Conservation (phyloP, 352 stramenopile genomes). For the Phytopythium cucurbitacearum region DNA sequence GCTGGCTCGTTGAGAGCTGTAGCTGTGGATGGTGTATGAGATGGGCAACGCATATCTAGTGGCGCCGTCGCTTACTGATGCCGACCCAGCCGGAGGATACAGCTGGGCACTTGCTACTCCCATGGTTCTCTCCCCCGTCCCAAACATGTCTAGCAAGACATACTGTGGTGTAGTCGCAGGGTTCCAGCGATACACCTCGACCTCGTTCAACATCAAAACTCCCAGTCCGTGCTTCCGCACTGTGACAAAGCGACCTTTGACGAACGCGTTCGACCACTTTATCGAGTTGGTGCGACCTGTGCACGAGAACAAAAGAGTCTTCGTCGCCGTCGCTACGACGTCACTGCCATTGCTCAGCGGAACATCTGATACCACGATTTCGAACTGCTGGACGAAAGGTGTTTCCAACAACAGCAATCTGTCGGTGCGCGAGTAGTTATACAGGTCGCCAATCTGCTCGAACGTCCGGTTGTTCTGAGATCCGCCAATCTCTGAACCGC, state of each 20-base stretch:
- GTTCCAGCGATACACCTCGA: conserved; percentile 62
- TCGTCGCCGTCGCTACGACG: conserved; percentile 7
- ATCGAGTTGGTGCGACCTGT: conserved; percentile 24
- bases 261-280: conserved; percentile 31
- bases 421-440: conserved; percentile 30
- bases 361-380: conserved; percentile 31
- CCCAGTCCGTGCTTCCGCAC: conserved; percentile 26
- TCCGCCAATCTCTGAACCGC: conserved; percentile 4
- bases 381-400: conserved; percentile 52
- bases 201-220: conserved; percentile 67
- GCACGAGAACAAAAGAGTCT: conserved; percentile 50
- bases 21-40: conserved; percentile 56
- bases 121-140: conserved; percentile 22
- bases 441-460: conserved; percentile 34
- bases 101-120: conserved; percentile 43
- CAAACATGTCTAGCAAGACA: conserved; percentile 49
- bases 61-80: conserved; percentile 4
- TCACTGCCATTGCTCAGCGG: conserved; percentile 16
- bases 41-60: conserved; percentile 24
- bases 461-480: conserved; percentile 15
- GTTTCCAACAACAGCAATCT: conserved; percentile 31
- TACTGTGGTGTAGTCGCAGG: conserved; percentile 36
- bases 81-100: conserved; percentile 33
- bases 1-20: conserved; percentile 42
- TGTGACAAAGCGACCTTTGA: conserved; percentile 42